Conservation (phyloP, 73 alveolate genomes). For the Effrenium voratum region DNA sequence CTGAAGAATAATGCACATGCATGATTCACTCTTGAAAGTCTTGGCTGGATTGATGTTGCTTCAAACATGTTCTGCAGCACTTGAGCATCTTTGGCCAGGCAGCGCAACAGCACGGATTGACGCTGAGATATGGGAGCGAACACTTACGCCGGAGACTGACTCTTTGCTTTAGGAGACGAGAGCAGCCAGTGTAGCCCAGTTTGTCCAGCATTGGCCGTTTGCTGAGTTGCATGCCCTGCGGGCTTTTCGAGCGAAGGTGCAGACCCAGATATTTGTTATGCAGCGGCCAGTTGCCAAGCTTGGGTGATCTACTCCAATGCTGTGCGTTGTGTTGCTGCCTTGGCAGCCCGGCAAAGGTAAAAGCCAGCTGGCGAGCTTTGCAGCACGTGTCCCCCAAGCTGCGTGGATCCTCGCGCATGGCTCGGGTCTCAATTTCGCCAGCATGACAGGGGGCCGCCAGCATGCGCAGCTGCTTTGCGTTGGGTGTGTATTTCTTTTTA, state of each 20-base stretch:
- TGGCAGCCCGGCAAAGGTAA: background rate
- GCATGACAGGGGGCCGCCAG: too few relatives aligned
- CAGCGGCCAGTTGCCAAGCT: background rate
- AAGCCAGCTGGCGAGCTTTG: slow-evolving; percentile 88
- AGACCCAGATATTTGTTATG: slow-evolving; percentile 56
- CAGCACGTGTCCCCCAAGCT: slow-evolving; percentile 55
- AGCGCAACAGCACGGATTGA: slow-evolving; percentile 67
- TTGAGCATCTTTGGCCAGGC: slow-evolving; percentile 16
- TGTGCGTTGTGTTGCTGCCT: background rate
- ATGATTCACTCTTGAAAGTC: too few relatives aligned
- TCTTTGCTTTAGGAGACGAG: background rate
- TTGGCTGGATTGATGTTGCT: background rate
- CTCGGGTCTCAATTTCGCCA: background rate
- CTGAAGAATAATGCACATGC: too few relatives aligned
- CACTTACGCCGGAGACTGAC: slow-evolving; percentile 22
- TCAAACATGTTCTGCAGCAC: background rate
- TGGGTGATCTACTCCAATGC: too few relatives aligned
- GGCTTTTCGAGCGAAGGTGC: background rate
- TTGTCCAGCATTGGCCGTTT: background rate
- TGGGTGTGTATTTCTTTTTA: too few relatives aligned
- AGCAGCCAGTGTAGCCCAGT: background rate
- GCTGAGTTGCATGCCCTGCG: background rate
- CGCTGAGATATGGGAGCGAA: slow-evolving; percentile 56
- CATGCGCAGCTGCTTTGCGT: too few relatives aligned
- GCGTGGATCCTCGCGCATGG: slow-evolving; percentile 85